A percentile compares a stretch with the other conserved stretches of the same genome.
These are phyloP conservation scores for Monilinia aucupariae DNA, from an alignment of 2,329 filamentous ascomycete genomes.

Conservation along the genomic window DNA sequence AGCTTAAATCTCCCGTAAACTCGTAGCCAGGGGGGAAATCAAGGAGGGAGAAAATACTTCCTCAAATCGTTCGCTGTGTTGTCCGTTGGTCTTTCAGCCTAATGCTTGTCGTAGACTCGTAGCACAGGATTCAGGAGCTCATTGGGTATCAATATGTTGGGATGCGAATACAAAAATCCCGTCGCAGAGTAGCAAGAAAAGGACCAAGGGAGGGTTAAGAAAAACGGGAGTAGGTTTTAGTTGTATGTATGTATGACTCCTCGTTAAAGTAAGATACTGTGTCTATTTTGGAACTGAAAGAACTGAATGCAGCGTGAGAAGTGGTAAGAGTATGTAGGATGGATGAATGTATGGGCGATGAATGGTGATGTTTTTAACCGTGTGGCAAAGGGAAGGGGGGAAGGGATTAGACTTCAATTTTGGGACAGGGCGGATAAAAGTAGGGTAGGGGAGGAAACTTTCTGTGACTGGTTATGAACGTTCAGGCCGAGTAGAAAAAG, in stretches of 20 bases:
- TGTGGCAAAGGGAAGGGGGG: conserved; percentile 8
- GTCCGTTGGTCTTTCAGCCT: conserved; percentile 8
- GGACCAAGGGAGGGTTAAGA: neutral
- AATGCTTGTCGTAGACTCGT: conserved; percentile 10
- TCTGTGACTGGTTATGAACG: neutral
- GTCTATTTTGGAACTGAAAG: conserved; percentile 8
- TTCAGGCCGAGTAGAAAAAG: conserved; percentile 9
- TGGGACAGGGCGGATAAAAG: neutral
- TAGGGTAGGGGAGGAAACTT: neutral
- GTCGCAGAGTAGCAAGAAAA: conserved; percentile 2
- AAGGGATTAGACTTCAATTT: neutral
- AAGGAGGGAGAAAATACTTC: conserved; percentile 1
- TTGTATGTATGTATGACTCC: conserved; percentile 9
- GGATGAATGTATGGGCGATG: neutral
- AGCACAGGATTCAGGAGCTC: conserved; percentile 3
- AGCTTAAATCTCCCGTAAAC: conserved; percentile 2
- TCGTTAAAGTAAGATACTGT: neutral
- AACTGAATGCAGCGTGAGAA: neutral
- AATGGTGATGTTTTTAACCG: neutral
- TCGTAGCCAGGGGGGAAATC: neutral
- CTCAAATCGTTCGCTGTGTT: conserved; percentile 1
- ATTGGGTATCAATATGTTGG: conserved; percentile 17
- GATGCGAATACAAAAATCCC: conserved; percentile 9
- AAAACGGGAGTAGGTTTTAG: neutral
- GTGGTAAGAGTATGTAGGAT: neutral